Conservation (phyloP, 495 filamentous ascomycete genomes). For the Neurospora tetrasperma region DNA sequence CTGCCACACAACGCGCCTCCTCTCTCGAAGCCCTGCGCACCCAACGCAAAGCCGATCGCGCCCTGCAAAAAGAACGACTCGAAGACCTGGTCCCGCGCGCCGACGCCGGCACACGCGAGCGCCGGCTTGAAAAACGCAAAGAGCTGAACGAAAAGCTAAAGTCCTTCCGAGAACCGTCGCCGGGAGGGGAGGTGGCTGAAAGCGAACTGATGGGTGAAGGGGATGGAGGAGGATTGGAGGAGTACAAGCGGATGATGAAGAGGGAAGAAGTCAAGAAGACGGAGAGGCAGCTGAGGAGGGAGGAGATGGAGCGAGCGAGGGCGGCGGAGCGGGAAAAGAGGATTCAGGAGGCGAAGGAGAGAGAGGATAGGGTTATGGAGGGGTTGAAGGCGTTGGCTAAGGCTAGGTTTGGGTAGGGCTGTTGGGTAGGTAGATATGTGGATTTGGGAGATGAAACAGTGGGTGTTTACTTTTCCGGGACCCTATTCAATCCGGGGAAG, state of each 20-base stretch:
- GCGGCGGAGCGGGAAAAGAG: slow-evolving; percentile 55
- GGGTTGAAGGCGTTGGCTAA: slow-evolving; percentile 53
- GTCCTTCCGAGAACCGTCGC: slow-evolving; percentile 48
- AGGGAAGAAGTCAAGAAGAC: slow-evolving; percentile 48
- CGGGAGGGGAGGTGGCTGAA: slow-evolving; percentile 48
- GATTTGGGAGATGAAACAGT: background rate
- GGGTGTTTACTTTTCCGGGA: background rate
- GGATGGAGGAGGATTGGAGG: slow-evolving; percentile 38
- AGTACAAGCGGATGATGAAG: slow-evolving; percentile 45
- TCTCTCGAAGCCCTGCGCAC: slow-evolving; percentile 45
- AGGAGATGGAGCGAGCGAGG: slow-evolving; percentile 51
- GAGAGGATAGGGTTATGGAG: slow-evolving; percentile 58
- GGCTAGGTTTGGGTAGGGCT: slow-evolving; percentile 41
- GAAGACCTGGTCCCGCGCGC: slow-evolving; percentile 80
- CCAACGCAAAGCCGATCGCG: slow-evolving; percentile 52
- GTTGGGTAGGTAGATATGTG: background rate
- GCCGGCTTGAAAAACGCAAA: slow-evolving; percentile 69
- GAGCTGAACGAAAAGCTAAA: slow-evolving; percentile 47
- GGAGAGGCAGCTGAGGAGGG: slow-evolving; percentile 54
- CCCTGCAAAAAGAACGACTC: slow-evolving; percentile 47
- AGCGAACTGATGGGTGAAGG: slow-evolving; percentile 52
- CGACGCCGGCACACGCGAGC: slow-evolving; percentile 74
- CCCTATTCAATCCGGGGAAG: background rate
- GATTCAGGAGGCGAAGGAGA: slow-evolving; percentile 40
- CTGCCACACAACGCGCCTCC: slow-evolving; percentile 16